These are phyloP conservation scores for Ogataea saltuana DNA, from an alignment of 805 yeast genomes.

Conservation along the genomic window DNA sequence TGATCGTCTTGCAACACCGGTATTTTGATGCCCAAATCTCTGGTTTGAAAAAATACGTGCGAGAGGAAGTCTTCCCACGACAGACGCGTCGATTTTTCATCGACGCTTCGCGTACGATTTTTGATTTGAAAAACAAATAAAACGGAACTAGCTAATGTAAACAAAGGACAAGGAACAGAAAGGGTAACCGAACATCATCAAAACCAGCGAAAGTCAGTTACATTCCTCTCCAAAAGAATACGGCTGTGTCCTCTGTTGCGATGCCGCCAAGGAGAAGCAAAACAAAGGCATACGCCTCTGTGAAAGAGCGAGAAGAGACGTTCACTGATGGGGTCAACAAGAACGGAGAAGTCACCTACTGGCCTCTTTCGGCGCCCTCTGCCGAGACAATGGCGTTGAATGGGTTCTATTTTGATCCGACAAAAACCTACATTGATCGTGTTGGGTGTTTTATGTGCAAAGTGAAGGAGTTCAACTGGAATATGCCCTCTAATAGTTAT, in stretches of 20 bases:
- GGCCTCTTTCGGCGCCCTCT: constrained; percentile 31
- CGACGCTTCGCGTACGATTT: neutral
- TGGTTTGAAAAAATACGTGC: neutral
- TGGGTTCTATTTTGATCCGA: constrained; percentile 64
- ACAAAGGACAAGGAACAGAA: too few species aligned
- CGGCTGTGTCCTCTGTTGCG: neutral
- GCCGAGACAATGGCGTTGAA: constrained; percentile 45
- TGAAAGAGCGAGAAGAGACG: constrained; percentile 23
- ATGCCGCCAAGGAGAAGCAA: constrained; percentile 12
- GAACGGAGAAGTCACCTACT: constrained; percentile 32
- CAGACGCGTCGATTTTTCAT: constrained; percentile 1
- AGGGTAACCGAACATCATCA: neutral
- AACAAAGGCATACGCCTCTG: constrained; percentile 12
- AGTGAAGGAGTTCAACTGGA: constrained; percentile 60
- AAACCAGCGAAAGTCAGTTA: too few species aligned
- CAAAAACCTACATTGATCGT: constrained; percentile 45
- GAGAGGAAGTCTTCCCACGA: too few species aligned
- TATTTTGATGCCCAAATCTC: neutral
- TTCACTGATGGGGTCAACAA: constrained; percentile 21
- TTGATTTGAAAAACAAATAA: neutral
- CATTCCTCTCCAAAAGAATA: too few species aligned
- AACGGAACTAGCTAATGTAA: neutral
- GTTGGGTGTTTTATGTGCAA: constrained; percentile 62
- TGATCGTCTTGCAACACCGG: neutral
- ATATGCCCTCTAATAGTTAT: constrained; percentile 1